Evolutionary conservation across 805 yeast species (phyloP), one percentile per base, ranked within the genome.

Genomic region (Candida vaughaniae): DNA sequence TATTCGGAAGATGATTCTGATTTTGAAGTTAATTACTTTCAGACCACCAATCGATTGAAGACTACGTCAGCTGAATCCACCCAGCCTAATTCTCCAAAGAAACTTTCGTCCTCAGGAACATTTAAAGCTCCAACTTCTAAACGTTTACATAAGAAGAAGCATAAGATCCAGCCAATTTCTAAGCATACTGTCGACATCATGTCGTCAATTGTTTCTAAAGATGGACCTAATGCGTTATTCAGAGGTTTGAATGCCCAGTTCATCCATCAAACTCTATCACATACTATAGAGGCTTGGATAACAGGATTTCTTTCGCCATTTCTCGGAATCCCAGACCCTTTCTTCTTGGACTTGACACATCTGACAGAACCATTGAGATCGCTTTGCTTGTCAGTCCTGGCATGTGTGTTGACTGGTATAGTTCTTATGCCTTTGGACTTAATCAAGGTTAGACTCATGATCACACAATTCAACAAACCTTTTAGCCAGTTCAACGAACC

Each of bases 231-330:
- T 48, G 88, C 89, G 3, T 58, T 82, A 7, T 80, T 86, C 69
- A 72, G 86, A 51, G 87, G 89, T 8, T 73, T 80, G 27, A 83
- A 85, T 54, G 83, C 95, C 2, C 73, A 95, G 0, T 91, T 89
- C 51, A 69, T 93, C 14, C 74, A 84, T 54, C 82, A 76, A 36
- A 84, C 95, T 0, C 66, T 88, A 14, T 77, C 82, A 2, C 77
- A 80, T 33, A 84, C 95, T 0, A 64, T 89, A 31, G 91, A 86
- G 53, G 87, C 96, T 1, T 90, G 98, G 97, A 70, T 89, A 32
- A 84, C 95, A 0, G 96, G 96, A 3, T 77, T 90, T 45, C 55
- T 89, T 6, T 81, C 96, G 4, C 93, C 96, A 2, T 64, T 86
- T 31, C 58, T 85, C 35, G 82, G 85, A 14, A 77, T 88, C 20